A percentile compares a stretch with the other conserved stretches of the same genome.
These are phyloP conservation scores for Zelonia costaricensis DNA, from an alignment of 208 protist genomes.

Conservation along the genomic window DNA sequence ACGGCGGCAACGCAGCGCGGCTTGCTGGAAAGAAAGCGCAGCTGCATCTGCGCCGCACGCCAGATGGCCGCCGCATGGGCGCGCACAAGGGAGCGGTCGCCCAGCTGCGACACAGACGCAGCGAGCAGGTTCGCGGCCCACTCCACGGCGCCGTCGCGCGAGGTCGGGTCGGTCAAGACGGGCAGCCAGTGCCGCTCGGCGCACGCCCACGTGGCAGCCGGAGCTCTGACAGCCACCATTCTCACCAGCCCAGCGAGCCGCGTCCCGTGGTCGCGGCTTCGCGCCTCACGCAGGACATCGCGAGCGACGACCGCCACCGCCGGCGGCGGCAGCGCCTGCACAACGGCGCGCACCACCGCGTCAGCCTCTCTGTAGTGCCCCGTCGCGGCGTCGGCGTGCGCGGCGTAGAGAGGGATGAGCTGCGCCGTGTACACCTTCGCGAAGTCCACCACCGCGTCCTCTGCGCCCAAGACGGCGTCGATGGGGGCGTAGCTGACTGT, in stretches of 20 bases:
- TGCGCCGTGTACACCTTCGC: slow-evolving; percentile 13
- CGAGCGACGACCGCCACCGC: slow-evolving; percentile 11
- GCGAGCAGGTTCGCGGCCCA: slow-evolving; percentile 46
- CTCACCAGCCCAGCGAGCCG: slow-evolving; percentile 34
- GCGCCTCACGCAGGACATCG: slow-evolving; percentile 16
- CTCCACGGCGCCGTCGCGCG: slow-evolving; percentile 28
- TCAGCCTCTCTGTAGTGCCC: background rate
- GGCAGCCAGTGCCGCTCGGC: slow-evolving; percentile 37
- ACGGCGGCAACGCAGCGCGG: slow-evolving; percentile 8
- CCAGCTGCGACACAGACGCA: slow-evolving; percentile 37
- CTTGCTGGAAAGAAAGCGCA: slow-evolving; percentile 22
- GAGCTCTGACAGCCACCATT: slow-evolving; percentile 31
- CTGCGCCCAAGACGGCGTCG: background rate
- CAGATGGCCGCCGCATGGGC: slow-evolving; percentile 8
- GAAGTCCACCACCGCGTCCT: slow-evolving; percentile 15
- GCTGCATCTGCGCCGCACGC: slow-evolving; percentile 12
- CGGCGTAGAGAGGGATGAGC: slow-evolving; percentile 17
- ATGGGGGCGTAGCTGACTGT: slow-evolving; percentile 16
- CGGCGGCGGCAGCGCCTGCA: slow-evolving; percentile 18
- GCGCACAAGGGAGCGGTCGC: slow-evolving; percentile 11
- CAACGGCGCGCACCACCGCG: slow-evolving; percentile 8
- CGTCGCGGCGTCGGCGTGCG: slow-evolving; percentile 7
- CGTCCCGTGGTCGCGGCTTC: slow-evolving; percentile 27
- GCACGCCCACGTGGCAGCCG: slow-evolving; percentile 37
- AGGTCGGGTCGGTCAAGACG: slow-evolving; percentile 24